These are phyloP conservation scores for Adansonia gregorii DNA, from an alignment of 441 rosid genomes.

Conservation along the genomic window DNA sequence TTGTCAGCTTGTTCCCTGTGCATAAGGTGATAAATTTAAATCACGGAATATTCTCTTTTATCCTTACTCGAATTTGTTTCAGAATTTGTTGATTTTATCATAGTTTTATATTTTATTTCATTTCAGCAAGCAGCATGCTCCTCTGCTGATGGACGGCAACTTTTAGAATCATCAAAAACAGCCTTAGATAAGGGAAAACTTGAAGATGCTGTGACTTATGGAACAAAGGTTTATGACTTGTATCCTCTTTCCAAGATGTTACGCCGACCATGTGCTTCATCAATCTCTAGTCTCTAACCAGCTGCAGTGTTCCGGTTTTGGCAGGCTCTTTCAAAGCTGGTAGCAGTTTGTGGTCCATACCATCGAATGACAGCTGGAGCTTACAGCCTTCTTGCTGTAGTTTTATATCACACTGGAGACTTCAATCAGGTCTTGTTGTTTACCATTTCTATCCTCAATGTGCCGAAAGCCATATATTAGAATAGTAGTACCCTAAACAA, in stretches of 20 bases:
- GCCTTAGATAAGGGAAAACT: constrained; percentile 84
- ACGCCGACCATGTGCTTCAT: constrained; percentile 19
- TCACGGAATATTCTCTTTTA: constrained; percentile 9
- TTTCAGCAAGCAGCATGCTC: constrained; percentile 73
- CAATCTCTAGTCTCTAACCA: constrained; percentile 27
- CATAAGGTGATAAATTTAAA: constrained; percentile 54
- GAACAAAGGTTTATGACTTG: constrained; percentile 56
- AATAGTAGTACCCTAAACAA: constrained; percentile 20
- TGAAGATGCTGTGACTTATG: constrained; percentile 79
- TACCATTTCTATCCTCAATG: constrained; percentile 12
- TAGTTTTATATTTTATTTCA: constrained; percentile 28
- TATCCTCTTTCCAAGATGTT: constrained; percentile 22
- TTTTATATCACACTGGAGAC: constrained; percentile 78
- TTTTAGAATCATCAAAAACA: constrained; percentile 76
- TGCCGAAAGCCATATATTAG: constrained; percentile 7
- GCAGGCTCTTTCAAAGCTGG: constrained; percentile 78
- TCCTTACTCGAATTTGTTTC: constrained; percentile 20
- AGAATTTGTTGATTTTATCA: constrained; percentile 20
- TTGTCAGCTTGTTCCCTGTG: constrained; percentile 68
- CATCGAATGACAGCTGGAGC: constrained; percentile 87
- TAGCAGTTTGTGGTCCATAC: constrained; percentile 77
- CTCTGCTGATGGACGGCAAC: constrained; percentile 81
- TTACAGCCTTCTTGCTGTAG: constrained; percentile 81
- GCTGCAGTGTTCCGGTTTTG: constrained; percentile 33
- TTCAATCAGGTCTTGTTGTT: constrained; percentile 69